phyloP scores from a whole-genome alignment of 441 rosid species.

The Melastoma candidum region DNA sequence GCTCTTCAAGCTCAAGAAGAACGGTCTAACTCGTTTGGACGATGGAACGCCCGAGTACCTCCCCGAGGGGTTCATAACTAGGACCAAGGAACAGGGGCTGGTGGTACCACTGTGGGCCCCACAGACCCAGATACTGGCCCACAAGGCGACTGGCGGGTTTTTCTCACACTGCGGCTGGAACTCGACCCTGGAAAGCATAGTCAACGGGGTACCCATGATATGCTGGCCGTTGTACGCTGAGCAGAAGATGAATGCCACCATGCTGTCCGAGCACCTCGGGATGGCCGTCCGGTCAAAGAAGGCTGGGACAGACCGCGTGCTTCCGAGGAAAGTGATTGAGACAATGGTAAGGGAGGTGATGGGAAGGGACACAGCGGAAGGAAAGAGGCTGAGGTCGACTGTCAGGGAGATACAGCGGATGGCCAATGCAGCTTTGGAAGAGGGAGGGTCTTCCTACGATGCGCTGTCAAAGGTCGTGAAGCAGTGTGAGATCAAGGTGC shows the following conservation, averaged over 20 bases:
- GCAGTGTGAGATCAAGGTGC: background rate
- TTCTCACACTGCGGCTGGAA: slow-evolving; percentile 1
- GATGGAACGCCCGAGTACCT: slow-evolving; percentile 3
- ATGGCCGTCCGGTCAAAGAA: background rate
- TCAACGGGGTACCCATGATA: too few species aligned
- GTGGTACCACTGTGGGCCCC: slow-evolving; percentile 8
- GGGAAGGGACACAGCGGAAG: background rate
- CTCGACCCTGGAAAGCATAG: too few species aligned
- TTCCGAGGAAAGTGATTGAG: slow-evolving; percentile 6
- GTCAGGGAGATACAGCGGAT: background rate
- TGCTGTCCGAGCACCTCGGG: slow-evolving; percentile 1
- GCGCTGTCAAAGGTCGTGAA: background rate
- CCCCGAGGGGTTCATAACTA: slow-evolving; percentile 6
- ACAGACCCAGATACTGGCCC: slow-evolving; percentile 2
- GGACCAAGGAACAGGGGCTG: background rate
- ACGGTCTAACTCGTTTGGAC: too few species aligned
- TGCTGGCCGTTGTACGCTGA: background rate
- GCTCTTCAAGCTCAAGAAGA: too few species aligned
- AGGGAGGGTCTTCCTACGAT: background rate
- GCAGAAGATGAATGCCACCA: slow-evolving; percentile 1
- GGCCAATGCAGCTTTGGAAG: background rate
- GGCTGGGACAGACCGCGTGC: background rate
- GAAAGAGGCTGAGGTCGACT: background rate
- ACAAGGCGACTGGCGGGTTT: slow-evolving; percentile 1
- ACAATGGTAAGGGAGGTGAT: slow-evolving; percentile 1